Evolutionary conservation across 1,284 basidiomycete genomes (phyloP), one percentile per base, ranked within the genome.

Genomic region (Cutaneotrichosporon mucoides): DNA sequence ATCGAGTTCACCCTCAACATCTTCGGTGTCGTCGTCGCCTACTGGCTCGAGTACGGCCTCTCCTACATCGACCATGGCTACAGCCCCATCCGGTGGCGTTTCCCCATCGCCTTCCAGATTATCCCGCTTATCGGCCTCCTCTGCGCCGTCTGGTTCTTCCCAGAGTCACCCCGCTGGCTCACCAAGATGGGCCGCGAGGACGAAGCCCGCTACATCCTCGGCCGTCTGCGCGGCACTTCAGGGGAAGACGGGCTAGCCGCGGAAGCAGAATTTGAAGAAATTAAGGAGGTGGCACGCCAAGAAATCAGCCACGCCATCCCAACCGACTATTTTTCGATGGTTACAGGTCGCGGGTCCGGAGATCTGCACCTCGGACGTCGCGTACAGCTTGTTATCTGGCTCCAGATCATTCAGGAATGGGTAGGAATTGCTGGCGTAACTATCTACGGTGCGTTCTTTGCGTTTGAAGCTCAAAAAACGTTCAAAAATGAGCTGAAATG

Each of bases 141-240:
- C 47, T 60, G 84, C 33, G 84, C 84, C 3, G 68, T 75, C 57
- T 73, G 68, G 60, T 54, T 71, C 56, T 74, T 53, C 80, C 84
- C 60, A 79, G 84, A 58, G 84, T 86, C 76, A 73, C 87, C 70
- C 82, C 85, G 49, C 80, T 80, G 69, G 86, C 84, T 87, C 37
- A 78, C 85, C 3, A 82, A 84, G 45, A 46, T 67, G 36, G 71
- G 68, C 5, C 67, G 71, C 48, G 61, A 69, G 16, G 70, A 74
- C 38, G 73, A 77, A 59, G 65, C 70, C 4, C 66, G 67, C 35
- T 70, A 73, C 52, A 73, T 80, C 54, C 67, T 81, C 56, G 71
- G 73, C 43, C 71, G 73, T 35, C 68, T 71, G 13, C 66, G 65
- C 11, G 71, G 75, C 40, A 38, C 55, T 13, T 33, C 38, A 2